These are phyloP conservation scores for Backusella westeae DNA, from an alignment of 192 early-diverging fungal genomes.

Conservation along the genomic window DNA sequence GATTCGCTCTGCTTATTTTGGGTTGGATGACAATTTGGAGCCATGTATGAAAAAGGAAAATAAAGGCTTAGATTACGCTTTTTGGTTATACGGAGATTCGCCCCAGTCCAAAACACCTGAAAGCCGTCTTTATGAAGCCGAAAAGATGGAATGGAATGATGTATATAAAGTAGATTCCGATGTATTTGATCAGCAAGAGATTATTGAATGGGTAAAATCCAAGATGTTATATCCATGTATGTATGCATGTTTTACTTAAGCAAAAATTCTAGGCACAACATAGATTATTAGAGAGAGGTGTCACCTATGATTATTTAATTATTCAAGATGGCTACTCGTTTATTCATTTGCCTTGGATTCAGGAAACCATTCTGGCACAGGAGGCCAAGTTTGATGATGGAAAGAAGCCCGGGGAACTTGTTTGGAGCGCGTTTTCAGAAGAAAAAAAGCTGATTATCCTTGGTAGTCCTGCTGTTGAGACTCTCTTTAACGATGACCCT, in stretches of 20 bases:
- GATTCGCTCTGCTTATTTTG: slow-evolving; percentile 50
- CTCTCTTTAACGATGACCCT: not conserved
- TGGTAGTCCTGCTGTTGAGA: not conserved
- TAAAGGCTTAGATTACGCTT: slow-evolving; percentile 38
- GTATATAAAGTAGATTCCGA: slow-evolving; percentile 24
- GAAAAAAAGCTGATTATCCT: not conserved
- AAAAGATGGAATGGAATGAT: slow-evolving; percentile 55
- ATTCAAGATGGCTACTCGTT: slow-evolving; percentile 33
- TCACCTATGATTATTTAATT: slow-evolving; percentile 43
- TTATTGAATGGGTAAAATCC: slow-evolving; percentile 26
- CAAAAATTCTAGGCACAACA: not conserved
- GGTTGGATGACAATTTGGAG: slow-evolving; percentile 47
- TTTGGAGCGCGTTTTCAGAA: not conserved
- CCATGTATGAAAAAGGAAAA: slow-evolving; percentile 42
- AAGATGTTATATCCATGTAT: not conserved
- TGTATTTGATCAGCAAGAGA: slow-evolving; percentile 13
- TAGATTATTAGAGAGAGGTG: not conserved
- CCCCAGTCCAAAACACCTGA: slow-evolving; percentile 10
- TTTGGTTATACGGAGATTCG: slow-evolving; percentile 35
- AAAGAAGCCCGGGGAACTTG: not conserved
- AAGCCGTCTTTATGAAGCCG: slow-evolving; percentile 37
- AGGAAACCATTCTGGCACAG: not conserved
- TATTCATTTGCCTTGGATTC: slow-evolving; percentile 20
- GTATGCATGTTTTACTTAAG: not conserved
- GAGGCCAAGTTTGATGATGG: not conserved